Evolutionary conservation across 2,329 filamentous ascomycete species (phyloP).

Genomic region (Teratosphaeria gauchensis): DNA sequence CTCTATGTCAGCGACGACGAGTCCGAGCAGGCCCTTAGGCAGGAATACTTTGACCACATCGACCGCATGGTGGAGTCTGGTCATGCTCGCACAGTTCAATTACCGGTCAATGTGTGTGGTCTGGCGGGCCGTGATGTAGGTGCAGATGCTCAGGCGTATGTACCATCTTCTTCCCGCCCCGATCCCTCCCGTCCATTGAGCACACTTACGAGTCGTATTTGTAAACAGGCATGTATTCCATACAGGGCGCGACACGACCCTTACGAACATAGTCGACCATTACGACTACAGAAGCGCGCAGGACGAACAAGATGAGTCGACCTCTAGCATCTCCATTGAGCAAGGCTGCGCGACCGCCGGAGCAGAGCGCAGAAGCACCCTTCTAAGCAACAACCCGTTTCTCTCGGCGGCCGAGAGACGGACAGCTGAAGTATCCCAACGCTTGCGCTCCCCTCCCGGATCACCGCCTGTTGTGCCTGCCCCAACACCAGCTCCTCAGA

Average conservation of each 20-base stretch:
- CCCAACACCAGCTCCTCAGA: conserved; percentile 8
- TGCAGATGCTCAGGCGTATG: conserved; percentile 23
- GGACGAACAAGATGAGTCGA: background rate
- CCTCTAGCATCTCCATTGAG: background rate
- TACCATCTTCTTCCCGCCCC: conserved; percentile 11
- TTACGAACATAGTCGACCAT: conserved; percentile 16
- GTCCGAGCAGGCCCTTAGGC: background rate
- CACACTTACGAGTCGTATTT: conserved; percentile 26
- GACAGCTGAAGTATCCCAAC: background rate
- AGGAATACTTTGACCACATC: conserved; percentile 8
- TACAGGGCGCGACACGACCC: conserved; percentile 14
- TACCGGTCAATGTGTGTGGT: background rate
- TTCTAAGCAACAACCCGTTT: background rate
- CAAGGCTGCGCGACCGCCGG: background rate
- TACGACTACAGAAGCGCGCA: conserved; percentile 14
- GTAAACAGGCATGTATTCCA: conserved; percentile 14
- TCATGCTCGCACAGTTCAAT: background rate
- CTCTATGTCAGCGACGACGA: conserved; percentile 17
- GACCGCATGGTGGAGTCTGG: conserved; percentile 2
- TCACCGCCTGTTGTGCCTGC: conserved; percentile 4
- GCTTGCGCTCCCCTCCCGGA: background rate
- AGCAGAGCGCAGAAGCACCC: background rate
- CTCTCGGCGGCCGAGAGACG: background rate
- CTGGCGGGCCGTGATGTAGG: conserved; percentile 7
- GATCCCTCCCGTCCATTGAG: conserved; percentile 20